A percentile compares a stretch with the other conserved stretches of the same genome.
Evolutionary conservation across 805 yeast genomes (phyloP).

Genomic region (Kodamaea neixiangensis): DNA sequence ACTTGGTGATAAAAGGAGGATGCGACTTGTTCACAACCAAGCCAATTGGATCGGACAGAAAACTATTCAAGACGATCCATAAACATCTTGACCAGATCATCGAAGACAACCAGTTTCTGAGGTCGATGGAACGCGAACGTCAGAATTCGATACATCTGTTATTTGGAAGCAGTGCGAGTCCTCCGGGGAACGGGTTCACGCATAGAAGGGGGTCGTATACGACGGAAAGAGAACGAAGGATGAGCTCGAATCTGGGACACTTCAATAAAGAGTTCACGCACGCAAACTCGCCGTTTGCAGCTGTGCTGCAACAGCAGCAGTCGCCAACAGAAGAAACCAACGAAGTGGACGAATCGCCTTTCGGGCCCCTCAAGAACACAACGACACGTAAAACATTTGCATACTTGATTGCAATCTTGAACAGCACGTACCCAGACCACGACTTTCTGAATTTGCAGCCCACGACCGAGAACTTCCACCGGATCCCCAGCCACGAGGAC

Average conservation of each 20-base stretch:
- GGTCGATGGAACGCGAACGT: constrained; percentile 40
- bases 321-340: constrained; percentile 19
- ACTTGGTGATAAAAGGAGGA: constrained; percentile 69
- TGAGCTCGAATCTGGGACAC: constrained; percentile 27
- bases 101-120: constrained; percentile 45
- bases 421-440: constrained; percentile 94
- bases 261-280: constrained; percentile 17
- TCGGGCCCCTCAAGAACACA: constrained; percentile 88
- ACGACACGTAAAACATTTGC: constrained; percentile 89
- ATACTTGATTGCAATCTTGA: constrained; percentile 83
- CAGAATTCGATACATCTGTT: constrained; percentile 37
- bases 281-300: neutral
- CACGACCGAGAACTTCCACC: constrained; percentile 52
- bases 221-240: constrained; percentile 30
- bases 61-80: constrained; percentile 84
- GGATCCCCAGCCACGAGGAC: constrained; percentile 40
- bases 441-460: constrained; percentile 91
- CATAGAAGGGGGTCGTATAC: constrained; percentile 27
- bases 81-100: constrained; percentile 64
- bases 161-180: constrained; percentile 41
- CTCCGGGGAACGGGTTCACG: constrained; percentile 19
- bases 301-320: neutral
- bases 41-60: constrained; percentile 86
- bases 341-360: constrained; percentile 60
- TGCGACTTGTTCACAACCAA: constrained; percentile 94